These are phyloP conservation scores for Fusarium sp. DNA, from an alignment of 2,329 filamentous ascomycete genomes.

Conservation along the genomic window DNA sequence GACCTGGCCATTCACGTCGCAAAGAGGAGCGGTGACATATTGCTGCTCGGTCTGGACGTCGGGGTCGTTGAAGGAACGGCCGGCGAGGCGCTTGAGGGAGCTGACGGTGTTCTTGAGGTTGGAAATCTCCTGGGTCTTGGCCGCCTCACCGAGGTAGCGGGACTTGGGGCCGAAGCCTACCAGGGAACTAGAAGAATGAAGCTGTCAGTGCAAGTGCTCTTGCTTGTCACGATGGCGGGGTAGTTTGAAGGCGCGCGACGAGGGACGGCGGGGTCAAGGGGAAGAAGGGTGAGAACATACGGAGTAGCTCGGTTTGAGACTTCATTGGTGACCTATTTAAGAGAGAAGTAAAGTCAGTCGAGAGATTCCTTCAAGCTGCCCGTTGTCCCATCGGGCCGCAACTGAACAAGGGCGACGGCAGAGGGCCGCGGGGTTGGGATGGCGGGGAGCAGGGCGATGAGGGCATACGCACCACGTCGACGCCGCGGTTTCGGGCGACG, in stretches of 20 bases:
- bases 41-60: constrained; percentile 95
- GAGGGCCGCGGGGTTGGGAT: neutral
- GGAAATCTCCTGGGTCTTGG: constrained; percentile 99
- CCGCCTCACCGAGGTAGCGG: constrained; percentile 93
- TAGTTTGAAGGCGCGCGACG: constrained; percentile 21
- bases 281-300: constrained; percentile 72
- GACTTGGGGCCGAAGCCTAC: constrained; percentile 96
- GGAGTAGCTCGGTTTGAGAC: constrained; percentile 98
- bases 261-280: constrained; percentile 22
- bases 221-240: constrained; percentile 31
- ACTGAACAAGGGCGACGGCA: neutral
- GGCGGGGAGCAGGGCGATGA: constrained; percentile 29
- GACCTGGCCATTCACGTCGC: constrained; percentile 94
- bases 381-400: constrained; percentile 21
- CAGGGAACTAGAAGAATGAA: constrained; percentile 75
- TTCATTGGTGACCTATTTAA: constrained; percentile 91
- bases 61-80: constrained; percentile 88
- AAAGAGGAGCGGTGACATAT: constrained; percentile 87
- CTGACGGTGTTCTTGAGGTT: constrained; percentile 99
- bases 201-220: constrained; percentile 45
- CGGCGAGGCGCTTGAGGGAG: constrained; percentile 92
- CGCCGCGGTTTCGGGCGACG: constrained; percentile 97
- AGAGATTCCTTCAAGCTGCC: neutral
- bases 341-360: constrained; percentile 27
- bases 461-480: constrained; percentile 89